Evolutionary conservation across 2,329 filamentous ascomycete species (phyloP).

Genomic region (Ceratocystis papillata): DNA sequence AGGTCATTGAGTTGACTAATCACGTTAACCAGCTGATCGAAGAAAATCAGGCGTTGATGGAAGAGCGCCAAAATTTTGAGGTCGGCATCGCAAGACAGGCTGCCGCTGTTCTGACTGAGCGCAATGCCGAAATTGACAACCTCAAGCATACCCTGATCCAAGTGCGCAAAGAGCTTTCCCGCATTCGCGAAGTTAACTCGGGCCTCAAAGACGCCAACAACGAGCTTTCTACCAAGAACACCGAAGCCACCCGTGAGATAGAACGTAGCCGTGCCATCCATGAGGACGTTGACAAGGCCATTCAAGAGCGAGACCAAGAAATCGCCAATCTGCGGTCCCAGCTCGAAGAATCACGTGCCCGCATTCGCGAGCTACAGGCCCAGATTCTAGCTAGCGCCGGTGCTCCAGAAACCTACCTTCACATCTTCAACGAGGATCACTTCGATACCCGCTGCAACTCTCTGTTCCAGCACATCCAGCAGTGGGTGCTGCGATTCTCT

Average conservation of each 20-base stretch:
- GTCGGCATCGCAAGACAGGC: slow-evolving; percentile 53
- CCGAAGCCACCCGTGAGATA: slow-evolving; percentile 56
- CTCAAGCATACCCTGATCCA: slow-evolving; percentile 68
- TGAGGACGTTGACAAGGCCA: slow-evolving; percentile 43
- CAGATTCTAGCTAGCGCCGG: slow-evolving; percentile 41
- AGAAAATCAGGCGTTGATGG: slow-evolving; percentile 71
- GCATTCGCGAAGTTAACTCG: slow-evolving; percentile 73
- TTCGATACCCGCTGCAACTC: slow-evolving; percentile 91
- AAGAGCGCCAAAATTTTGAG: slow-evolving; percentile 61
- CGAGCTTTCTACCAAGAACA: slow-evolving; percentile 60
- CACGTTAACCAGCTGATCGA: slow-evolving; percentile 72
- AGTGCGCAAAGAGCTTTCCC: slow-evolving; percentile 69
- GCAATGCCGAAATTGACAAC: slow-evolving; percentile 75
- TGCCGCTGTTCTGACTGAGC: slow-evolving; percentile 62
- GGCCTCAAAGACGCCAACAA: slow-evolving; percentile 66
- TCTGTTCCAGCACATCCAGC: slow-evolving; percentile 88
- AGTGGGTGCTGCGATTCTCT: slow-evolving; percentile 96
- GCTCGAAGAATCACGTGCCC: slow-evolving; percentile 58
- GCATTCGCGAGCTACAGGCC: slow-evolving; percentile 43
- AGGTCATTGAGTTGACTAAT: slow-evolving; percentile 82
- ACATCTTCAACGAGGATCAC: slow-evolving; percentile 79
- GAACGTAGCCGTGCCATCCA: slow-evolving; percentile 56
- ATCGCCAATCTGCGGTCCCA: slow-evolving; percentile 67
- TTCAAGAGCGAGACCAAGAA: slow-evolving; percentile 76
- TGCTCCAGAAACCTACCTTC: slow-evolving; percentile 57